A percentile compares a stretch with the other conserved stretches of the same genome.
Evolutionary conservation across 176 grass and related monocot species (phyloP).

Genomic region (Oryza brachyantha): DNA sequence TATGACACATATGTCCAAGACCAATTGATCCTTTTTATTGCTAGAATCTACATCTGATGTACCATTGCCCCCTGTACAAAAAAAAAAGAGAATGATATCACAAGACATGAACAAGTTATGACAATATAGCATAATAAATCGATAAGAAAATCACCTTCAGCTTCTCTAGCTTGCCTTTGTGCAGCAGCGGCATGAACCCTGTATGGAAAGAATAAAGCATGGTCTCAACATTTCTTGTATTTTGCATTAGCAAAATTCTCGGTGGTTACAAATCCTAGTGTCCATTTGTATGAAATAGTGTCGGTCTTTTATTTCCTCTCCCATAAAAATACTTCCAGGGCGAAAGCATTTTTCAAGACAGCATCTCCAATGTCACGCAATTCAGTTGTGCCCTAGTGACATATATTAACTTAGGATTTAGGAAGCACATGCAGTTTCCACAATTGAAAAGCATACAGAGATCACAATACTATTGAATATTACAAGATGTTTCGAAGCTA

Average conservation of each 20-base stretch:
- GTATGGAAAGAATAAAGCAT: conserved; percentile 18
- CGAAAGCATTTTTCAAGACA: background rate
- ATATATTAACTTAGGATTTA: background rate
- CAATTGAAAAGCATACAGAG: background rate
- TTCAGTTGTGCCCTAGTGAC: background rate
- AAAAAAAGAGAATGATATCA: conserved; percentile 26
- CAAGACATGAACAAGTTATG: conserved; percentile 7
- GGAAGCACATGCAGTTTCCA: background rate
- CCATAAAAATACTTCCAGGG: background rate
- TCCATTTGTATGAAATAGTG: background rate
- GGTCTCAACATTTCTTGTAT: background rate
- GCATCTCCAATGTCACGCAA: background rate
- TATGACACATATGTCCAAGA: conserved; percentile 93
- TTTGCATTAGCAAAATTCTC: conserved; percentile 7
- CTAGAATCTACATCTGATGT: conserved; percentile 48
- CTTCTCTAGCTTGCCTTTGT: conserved; percentile 71
- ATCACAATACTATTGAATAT: background rate
- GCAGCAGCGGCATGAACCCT: conserved; percentile 90
- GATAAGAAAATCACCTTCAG: conserved; percentile 75
- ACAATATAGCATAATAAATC: conserved; percentile 19
- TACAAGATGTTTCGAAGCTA: background rate
- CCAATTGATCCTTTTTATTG: conserved; percentile 62
- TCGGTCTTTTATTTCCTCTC: background rate
- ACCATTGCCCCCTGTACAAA: conserved; percentile 51
- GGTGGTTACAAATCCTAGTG: conserved; percentile 2